Evolutionary conservation across 768 basidiomycete genomes (phyloP), one percentile per base, ranked within the genome.

Genomic region (Tricholomella constricta): DNA sequence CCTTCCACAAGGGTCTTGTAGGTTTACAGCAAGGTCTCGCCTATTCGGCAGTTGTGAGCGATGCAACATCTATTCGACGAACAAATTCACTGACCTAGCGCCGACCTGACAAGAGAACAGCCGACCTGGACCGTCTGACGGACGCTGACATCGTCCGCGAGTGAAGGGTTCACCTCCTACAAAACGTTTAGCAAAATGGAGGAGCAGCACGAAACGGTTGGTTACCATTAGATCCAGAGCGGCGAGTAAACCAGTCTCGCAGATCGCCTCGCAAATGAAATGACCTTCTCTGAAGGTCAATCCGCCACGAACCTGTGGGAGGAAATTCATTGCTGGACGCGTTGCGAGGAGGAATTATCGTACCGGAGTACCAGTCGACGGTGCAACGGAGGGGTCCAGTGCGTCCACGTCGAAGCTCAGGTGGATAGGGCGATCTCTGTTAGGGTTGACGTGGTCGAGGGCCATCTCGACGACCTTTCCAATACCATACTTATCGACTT

Each of bases 221-320:
- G 82, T 42, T 56, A 89, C 94, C 94, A 99, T 95, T 57, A 99
- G 76, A 71, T 99, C 96, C 20, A 98, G 73, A 0, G 87, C 92
- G 22, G 97, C 94, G 17, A 99, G 81, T 52, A 89, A 80, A 6
- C 94, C 94, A 5, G 95, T 98, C 76, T 97, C 94, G 55, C 85
- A 84, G 37, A 98, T 82, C 5, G 90, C 87, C 72, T 98, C 94
- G 59, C 91, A 94, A 63, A 96, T 94, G 69, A 95, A 98, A 72
- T 98, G 97, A n/a, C 95, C 96, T 67, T 99, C 97, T 58, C 97
- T 78, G 76, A 98, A 99, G 19, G 91, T 94, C 56, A 99, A 74
- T 10, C 97, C 97, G 2, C 97, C 97, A 61, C 95, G 88, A 20
- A 96, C 92, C 84, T 89, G 52, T 31, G 40, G 45, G 38, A 41